Evolutionary conservation across 768 basidiomycete genomes (phyloP).

Genomic region (Lactifluus echinatus): DNA sequence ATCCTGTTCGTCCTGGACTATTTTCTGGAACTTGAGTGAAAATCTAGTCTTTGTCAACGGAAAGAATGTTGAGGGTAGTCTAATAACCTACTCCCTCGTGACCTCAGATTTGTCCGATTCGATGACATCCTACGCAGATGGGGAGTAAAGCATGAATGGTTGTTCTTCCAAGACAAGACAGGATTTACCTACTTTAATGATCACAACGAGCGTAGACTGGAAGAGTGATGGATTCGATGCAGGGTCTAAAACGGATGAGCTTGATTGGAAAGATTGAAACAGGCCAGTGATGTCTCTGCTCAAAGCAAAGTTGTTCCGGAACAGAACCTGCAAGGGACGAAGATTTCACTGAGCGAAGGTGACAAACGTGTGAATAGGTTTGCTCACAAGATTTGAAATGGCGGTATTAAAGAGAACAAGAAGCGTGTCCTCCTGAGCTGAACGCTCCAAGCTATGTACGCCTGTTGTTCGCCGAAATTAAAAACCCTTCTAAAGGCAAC

Average conservation of each 20-base stretch:
- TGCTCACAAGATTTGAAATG: slow-evolving; percentile 47
- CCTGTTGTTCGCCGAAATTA: slow-evolving; percentile 30
- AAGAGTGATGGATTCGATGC: slow-evolving; percentile 50
- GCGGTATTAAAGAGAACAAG: slow-evolving; percentile 60
- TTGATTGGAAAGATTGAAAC: slow-evolving; percentile 54
- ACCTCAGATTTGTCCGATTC: slow-evolving; percentile 55
- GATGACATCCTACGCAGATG: slow-evolving; percentile 44
- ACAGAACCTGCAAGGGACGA: slow-evolving; percentile 38
- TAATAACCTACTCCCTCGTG: slow-evolving; percentile 40
- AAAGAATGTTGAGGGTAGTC: not conserved
- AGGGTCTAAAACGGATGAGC: slow-evolving; percentile 49
- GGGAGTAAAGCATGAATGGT: not conserved
- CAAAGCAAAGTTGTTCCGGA: slow-evolving; percentile 58
- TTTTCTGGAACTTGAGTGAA: slow-evolving; percentile 43
- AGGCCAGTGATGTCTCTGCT: slow-evolving; percentile 51
- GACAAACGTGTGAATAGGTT: not conserved
- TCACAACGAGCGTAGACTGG: slow-evolving; percentile 49
- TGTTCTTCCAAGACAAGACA: no score
- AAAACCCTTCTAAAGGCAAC: no score
- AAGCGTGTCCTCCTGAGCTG: slow-evolving; percentile 54
- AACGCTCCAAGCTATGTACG: slow-evolving; percentile 56
- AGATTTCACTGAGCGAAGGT: not conserved
- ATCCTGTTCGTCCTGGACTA: slow-evolving; percentile 52
- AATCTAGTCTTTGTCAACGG: not conserved
- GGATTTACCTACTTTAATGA: slow-evolving; percentile 42